Percentiles rank a stretch among this genome's conserved stretches.
Conservation (phyloP, 495 filamentous ascomycete genomes). For the Neurospora terricola region DNA sequence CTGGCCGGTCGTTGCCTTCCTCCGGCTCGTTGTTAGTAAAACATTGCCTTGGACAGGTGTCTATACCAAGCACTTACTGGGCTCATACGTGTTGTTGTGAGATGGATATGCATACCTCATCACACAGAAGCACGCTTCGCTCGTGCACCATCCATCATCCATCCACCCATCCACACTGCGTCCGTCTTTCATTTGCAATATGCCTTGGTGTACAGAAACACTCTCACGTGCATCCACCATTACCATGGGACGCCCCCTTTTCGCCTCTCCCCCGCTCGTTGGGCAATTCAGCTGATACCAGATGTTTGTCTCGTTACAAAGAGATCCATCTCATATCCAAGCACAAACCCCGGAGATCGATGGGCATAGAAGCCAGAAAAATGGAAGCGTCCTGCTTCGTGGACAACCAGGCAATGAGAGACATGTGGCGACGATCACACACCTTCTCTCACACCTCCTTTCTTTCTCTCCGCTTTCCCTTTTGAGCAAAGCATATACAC, state of each 20-base stretch:
- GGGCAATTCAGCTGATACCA: not conserved
- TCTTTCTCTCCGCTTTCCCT: not conserved
- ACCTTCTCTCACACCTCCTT: not conserved
- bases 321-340: not conserved
- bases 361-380: not conserved
- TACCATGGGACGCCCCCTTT: not conserved
- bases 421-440: not conserved
- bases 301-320: not conserved
- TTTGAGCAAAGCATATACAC: not conserved
- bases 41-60: slow-evolving; percentile 14
- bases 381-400: not conserved
- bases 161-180: not conserved
- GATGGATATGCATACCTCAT: not conserved
- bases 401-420: not conserved
- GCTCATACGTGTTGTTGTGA: not conserved
- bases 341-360: not conserved
- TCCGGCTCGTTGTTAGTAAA: not conserved
- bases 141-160: not conserved
- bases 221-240: not conserved
- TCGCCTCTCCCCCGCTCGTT: not conserved
- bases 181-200: not conserved
- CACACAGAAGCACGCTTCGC: not conserved
- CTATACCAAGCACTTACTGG: slow-evolving; percentile 4
- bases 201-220: not conserved
- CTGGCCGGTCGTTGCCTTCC: not conserved